Conservation (phyloP, 2,329 filamentous ascomycete genomes). For the Aspergillus alliaceus region DNA sequence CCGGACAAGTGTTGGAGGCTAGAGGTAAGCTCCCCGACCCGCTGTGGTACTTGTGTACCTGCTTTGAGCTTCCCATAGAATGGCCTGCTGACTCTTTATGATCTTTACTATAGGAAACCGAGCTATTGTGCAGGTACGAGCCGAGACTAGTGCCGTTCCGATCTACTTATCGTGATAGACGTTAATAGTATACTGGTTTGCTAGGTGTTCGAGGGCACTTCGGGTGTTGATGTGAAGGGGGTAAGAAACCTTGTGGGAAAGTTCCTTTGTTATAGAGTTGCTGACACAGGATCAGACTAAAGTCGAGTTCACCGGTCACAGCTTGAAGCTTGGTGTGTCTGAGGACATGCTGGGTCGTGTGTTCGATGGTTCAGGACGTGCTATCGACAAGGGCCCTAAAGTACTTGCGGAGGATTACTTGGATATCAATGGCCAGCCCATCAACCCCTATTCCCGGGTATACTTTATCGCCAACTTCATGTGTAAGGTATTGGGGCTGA, state of each 20-base stretch:
- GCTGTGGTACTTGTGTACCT: too few species aligned
- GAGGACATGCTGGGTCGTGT: conserved; percentile 99
- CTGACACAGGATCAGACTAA: conserved; percentile 64
- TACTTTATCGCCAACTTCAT: too few species aligned
- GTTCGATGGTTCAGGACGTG: conserved; percentile 95
- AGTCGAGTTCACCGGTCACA: conserved; percentile 96
- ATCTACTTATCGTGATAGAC: too few species aligned
- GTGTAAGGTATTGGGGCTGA: too few species aligned
- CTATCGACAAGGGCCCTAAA: conserved; percentile 98
- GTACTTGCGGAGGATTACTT: conserved; percentile 97
- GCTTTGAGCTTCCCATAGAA: too few species aligned
- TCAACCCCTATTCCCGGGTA: conserved; percentile 97
- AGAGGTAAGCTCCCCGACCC: too few species aligned
- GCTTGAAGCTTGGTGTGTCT: conserved; percentile 96
- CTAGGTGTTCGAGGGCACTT: conserved; percentile 94
- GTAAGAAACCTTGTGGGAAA: too few species aligned
- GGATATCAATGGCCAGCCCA: conserved; percentile 97
- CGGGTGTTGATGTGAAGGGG: conserved; percentile 98
- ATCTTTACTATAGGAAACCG: conserved; percentile 90
- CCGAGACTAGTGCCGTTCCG: too few species aligned
- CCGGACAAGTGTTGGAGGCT: conserved; percentile 95
- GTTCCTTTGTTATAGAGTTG: too few species aligned
- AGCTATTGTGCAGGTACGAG: conserved; percentile 92
- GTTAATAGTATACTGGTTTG: too few species aligned
- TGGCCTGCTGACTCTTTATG: too few species aligned